Base-by-base conservation (phyloP, 176 grass and related monocot species). In the Tillandsia fasciculata region DNA sequence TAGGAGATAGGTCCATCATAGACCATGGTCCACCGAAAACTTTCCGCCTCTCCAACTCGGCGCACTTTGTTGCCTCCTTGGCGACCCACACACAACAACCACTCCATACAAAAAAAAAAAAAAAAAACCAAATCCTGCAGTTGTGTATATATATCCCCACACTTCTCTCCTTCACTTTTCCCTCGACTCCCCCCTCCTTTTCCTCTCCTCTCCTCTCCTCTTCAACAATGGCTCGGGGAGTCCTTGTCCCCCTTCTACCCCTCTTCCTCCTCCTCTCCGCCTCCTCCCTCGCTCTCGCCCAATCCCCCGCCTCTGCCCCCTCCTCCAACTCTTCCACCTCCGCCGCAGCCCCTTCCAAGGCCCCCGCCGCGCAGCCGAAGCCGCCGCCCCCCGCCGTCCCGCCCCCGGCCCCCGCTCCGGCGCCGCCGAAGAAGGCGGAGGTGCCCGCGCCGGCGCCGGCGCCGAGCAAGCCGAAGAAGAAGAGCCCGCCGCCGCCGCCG, bases 391-490 rank as follows among this genome's bases (percentile, higher is more conserved):
- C 63, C 50, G 10, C 74, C 2, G 79, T 79, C n/a, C 0, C 76
- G 0, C 79, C 85, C 0, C 83, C 78, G 0, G 69, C 83, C 0
- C 76, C 76, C 17, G 72, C 54, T 50, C 27, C 85, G 24, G 56
- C 77, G 0, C 85, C 85, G 63, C 75, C 72, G 56, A 87, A 76
- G 72, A 76, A 80, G 3, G 48, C 64, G 3, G 33, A 42, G 29
- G 29, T 33, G n/a, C 69, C 81, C 27, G 79, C 76, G 8, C 84
- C 84, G 13, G 79, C 76, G 8, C 84, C 84, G 11, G 82, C 86
- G 1, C 86, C 86, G 63, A 12, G 78, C 33, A 42, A 42, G 33
- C 33, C 4, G 75, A 88, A 85, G 82, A 74, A 72, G 63, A 87
- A 88, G 86, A 80, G 77, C 81, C 68, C 75, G 73, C 14, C 73